Base-by-base conservation (phyloP, 148 eudicot species). In the Cornus florida region DNA sequence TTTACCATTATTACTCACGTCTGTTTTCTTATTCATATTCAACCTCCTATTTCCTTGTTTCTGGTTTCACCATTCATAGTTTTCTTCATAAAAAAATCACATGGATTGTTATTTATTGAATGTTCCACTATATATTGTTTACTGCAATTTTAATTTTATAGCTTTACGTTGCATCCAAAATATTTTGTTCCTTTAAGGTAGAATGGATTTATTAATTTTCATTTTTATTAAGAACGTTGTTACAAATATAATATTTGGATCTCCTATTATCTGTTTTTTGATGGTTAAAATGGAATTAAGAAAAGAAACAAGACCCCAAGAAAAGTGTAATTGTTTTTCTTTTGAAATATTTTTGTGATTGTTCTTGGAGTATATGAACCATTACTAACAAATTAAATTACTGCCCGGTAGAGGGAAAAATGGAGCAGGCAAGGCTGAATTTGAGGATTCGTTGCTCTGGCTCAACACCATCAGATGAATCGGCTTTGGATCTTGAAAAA, bases 391-490 rank as follows among this genome's bases (percentile, higher is more conserved):
- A 14, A 14, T 78, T 70, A 10, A 35, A 16, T 23, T 33, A 39
- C 62, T 62, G 69, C 14, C 20, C 11, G 14, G 23, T 17, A 66
- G 20, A 70, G 65, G 7, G 3, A 72, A 86, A 79, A 71, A 95
- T 95, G 99, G 94, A 92, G 82, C 87, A 82, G 80, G 82, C 86
- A 76, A 90, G 91, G 86, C 56, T 84, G 38, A 82, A 82, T 69
- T 68, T 65, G 72, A 84, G 93, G 78, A 77, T 73, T 69, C 93
- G 89, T 43, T 83, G 83, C 73, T 88, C 97, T 28, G 97, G 93
- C 70, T 88, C 97, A 72, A 91, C 90, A 20, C 97, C 97, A 38
- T 93, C 97, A 23, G 99, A 93, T 66, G 99, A 95, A 85, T 95
- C 99, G 22, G 94, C 90, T 20, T 72, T 92, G 79, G 99, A 95